Evolutionary conservation across 805 yeast species (phyloP).

Genomic region (Trichomonascus vanleenenianus): DNA sequence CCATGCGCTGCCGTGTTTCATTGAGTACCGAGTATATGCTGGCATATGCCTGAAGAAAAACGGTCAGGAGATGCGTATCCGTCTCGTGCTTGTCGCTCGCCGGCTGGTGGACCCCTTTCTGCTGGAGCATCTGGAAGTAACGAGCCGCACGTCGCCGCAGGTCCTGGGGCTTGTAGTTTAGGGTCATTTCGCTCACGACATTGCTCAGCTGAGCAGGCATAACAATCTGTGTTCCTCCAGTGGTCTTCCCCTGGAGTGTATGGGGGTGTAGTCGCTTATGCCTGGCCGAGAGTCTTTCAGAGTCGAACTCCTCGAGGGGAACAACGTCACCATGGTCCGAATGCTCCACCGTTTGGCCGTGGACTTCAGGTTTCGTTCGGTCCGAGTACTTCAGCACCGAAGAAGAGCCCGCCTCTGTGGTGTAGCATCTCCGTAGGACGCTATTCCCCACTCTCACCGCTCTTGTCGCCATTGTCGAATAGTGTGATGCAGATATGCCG

Average conservation of each 20-base stretch:
- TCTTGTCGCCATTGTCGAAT: too few relatives aligned
- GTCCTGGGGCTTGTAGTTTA: conserved; percentile 52
- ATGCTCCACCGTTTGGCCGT: background rate
- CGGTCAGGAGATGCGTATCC: conserved; percentile 74
- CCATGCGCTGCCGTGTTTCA: conserved; percentile 53
- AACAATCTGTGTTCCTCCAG: conserved; percentile 39
- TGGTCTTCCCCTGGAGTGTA: conserved; percentile 51
- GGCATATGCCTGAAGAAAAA: conserved; percentile 76
- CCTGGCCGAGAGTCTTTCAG: background rate
- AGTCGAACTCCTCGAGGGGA: background rate
- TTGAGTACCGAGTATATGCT: conserved; percentile 53
- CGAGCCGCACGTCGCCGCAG: conserved; percentile 56
- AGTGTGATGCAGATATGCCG: too few relatives aligned
- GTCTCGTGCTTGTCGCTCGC: conserved; percentile 33
- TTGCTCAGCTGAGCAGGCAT: conserved; percentile 52
- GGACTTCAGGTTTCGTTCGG: background rate
- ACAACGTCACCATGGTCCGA: background rate
- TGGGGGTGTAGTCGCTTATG: conserved; percentile 41
- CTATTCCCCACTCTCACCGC: too few relatives aligned
- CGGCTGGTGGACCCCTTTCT: conserved; percentile 47
- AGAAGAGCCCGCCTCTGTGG: background rate
- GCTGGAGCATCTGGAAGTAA: conserved; percentile 43
- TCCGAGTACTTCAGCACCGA: background rate
- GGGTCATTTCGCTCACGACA: conserved; percentile 57
- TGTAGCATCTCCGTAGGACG: background rate